A percentile compares a stretch with the other conserved stretches of the same genome.
These are phyloP conservation scores for Candolleomyces aberdarensis DNA, from an alignment of 768 basidiomycete species.

Conservation along the genomic window DNA sequence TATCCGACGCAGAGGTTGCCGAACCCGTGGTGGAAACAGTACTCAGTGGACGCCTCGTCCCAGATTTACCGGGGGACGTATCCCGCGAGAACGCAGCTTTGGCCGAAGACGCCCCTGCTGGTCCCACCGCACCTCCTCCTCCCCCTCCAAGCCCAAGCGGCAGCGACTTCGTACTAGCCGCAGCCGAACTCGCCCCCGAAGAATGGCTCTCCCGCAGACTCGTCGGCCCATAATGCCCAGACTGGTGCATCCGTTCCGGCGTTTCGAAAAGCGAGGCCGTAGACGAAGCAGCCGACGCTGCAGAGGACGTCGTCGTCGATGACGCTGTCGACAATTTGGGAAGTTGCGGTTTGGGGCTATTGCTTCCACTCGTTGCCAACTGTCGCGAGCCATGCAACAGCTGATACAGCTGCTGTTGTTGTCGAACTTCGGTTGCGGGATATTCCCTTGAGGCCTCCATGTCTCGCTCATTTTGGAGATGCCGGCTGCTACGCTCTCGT, in stretches of 20 bases:
- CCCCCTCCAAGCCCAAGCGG: neutral
- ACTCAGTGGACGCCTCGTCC: neutral
- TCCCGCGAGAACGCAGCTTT: neutral
- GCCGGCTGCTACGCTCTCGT: too few species aligned
- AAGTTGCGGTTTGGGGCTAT: slow-evolving; percentile 4
- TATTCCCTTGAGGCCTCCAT: neutral
- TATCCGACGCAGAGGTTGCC: slow-evolving; percentile 9
- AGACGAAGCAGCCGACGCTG: neutral
- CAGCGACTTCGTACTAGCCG: slow-evolving; percentile 2
- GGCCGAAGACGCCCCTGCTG: too few species aligned
- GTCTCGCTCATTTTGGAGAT: neutral
- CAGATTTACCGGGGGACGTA: neutral
- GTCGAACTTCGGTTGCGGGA: neutral
- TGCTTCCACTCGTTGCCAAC: neutral
- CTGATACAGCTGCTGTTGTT: slow-evolving; percentile 5
- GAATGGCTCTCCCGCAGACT: neutral
- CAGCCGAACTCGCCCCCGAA: slow-evolving; percentile 5
- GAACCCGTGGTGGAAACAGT: slow-evolving; percentile 3
- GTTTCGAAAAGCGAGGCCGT: neutral
- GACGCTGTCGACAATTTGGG: too few species aligned
- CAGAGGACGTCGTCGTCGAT: neutral
- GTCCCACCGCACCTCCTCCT: neutral
- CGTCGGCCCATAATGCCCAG: neutral
- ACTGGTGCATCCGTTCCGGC: neutral
- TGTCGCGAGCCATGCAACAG: slow-evolving; percentile 7